Conservation (phyloP, 2,329 filamentous ascomycete species). For the Trichoderma pleuroti region DNA sequence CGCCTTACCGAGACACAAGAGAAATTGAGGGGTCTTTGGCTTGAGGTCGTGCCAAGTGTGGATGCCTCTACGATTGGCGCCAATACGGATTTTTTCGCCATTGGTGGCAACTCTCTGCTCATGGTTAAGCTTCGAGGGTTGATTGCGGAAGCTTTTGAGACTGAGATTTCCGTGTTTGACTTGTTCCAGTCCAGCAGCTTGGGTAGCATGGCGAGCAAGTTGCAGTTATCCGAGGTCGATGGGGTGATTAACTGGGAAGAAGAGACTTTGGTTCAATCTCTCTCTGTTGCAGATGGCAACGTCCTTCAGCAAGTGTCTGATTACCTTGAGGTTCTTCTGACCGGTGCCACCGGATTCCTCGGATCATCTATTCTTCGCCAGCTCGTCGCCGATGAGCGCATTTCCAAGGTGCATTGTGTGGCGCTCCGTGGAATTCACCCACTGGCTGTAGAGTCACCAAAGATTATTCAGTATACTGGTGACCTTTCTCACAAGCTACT, state of each 20-base stretch:
- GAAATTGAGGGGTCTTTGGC: not conserved
- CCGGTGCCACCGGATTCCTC: slow-evolving; percentile 41
- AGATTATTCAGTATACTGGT: not conserved
- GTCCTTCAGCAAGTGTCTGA: not conserved
- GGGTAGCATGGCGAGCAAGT: slow-evolving; percentile 34
- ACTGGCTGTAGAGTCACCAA: not conserved
- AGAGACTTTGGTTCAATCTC: not conserved
- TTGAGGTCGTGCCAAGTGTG: not conserved
- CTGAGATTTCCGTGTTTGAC: slow-evolving; percentile 32
- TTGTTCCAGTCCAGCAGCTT: slow-evolving; percentile 41
- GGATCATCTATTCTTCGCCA: slow-evolving; percentile 36
- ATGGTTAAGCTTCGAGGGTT: slow-evolving; percentile 34
- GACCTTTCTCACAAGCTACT: not conserved
- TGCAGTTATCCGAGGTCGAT: slow-evolving; percentile 24
- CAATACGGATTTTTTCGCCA: slow-evolving; percentile 33
- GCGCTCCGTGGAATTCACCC: slow-evolving; percentile 32
- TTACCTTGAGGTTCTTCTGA: slow-evolving; percentile 24
- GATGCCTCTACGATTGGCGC: slow-evolving; percentile 3
- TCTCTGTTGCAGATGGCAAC: not conserved
- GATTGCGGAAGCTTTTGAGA: slow-evolving; percentile 30
- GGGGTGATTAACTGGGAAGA: not conserved
- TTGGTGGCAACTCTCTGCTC: slow-evolving; percentile 37
- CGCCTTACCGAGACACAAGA: not conserved
- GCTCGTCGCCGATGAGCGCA: slow-evolving; percentile 31
- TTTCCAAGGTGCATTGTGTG: slow-evolving; percentile 43